Conservation (phyloP, 495 filamentous ascomycete genomes). For the Penicillium pulvis region DNA sequence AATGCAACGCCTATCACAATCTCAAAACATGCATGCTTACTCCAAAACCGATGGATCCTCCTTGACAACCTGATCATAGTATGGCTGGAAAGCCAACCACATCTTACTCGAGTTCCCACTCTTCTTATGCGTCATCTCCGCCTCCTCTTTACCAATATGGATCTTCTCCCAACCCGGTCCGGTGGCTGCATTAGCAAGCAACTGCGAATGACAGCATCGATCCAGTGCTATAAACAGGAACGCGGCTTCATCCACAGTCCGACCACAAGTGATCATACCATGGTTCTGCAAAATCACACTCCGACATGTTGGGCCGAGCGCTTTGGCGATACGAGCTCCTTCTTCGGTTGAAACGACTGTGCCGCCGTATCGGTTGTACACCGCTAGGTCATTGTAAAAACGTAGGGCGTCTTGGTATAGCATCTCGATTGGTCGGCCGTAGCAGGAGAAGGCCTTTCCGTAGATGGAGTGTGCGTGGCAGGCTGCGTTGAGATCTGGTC, state of each 20-base stretch:
- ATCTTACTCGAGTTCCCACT: conserved; percentile 6
- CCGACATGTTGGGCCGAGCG: conserved; percentile 56
- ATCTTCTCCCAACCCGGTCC: conserved; percentile 50
- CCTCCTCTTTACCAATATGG: conserved; percentile 26
- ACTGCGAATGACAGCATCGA: conserved; percentile 57
- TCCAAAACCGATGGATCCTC: not conserved
- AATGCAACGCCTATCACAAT: too few species aligned
- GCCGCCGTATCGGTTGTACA: conserved; percentile 46
- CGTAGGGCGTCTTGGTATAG: conserved; percentile 50
- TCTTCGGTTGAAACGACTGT: conserved; percentile 56
- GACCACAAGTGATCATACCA: conserved; percentile 57
- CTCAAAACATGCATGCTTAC: not conserved
- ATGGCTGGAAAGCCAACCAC: conserved; percentile 4
- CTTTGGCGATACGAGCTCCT: conserved; percentile 51
- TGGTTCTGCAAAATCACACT: conserved; percentile 59
- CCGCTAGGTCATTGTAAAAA: conserved; percentile 42
- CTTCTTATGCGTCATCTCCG: conserved; percentile 7
- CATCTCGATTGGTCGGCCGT: conserved; percentile 33
- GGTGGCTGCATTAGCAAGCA: conserved; percentile 56
- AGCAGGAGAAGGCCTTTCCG: conserved; percentile 27
- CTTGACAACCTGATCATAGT: conserved; percentile 1
- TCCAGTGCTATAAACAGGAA: conserved; percentile 61
- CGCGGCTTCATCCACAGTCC: conserved; percentile 57
- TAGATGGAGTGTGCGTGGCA: conserved; percentile 35
- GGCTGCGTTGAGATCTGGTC: conserved; percentile 35